Conservation (phyloP, 2,329 filamentous ascomycete species). For the Macrophomina tecta region DNA sequence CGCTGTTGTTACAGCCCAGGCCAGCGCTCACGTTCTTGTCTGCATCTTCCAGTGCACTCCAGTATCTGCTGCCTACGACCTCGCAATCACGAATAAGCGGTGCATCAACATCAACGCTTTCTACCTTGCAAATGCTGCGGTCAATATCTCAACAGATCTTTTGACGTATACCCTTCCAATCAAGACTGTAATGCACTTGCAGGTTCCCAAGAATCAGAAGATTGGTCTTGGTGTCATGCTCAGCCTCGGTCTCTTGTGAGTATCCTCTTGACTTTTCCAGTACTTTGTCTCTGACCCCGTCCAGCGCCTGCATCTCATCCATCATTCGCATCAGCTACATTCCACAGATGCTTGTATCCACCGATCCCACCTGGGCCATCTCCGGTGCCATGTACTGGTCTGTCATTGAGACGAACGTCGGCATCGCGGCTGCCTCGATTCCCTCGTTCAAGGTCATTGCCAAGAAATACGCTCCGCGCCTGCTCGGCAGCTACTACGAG, state of each 20-base stretch:
- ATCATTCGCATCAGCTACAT: conserved; percentile 28
- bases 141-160: conserved; percentile 34
- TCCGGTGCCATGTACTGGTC: conserved; percentile 28
- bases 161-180: conserved; percentile 36
- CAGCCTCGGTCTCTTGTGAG: conserved; percentile 35
- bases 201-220: conserved; percentile 32
- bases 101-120: conserved; percentile 37
- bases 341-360: conserved; percentile 23
- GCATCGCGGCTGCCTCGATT: conserved; percentile 27
- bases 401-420: conserved; percentile 28
- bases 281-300: background rate
- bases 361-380: conserved; percentile 28
- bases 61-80: conserved; percentile 35
- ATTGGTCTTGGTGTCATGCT: conserved; percentile 35
- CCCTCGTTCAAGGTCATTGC: conserved; percentile 30
- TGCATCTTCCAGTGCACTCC: conserved; percentile 36
- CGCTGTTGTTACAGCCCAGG: conserved; percentile 44
- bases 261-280: background rate
- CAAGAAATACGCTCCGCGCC: conserved; percentile 26
- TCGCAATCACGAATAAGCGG: conserved; percentile 30
- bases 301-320: conserved; percentile 28
- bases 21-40: conserved; percentile 34
- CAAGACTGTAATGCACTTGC: conserved; percentile 34
- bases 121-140: conserved; percentile 37
- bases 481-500: conserved; percentile 28